These are phyloP conservation scores for Exophiala sp. DNA, from an alignment of 2,329 filamentous ascomycete species.

Conservation along the genomic window DNA sequence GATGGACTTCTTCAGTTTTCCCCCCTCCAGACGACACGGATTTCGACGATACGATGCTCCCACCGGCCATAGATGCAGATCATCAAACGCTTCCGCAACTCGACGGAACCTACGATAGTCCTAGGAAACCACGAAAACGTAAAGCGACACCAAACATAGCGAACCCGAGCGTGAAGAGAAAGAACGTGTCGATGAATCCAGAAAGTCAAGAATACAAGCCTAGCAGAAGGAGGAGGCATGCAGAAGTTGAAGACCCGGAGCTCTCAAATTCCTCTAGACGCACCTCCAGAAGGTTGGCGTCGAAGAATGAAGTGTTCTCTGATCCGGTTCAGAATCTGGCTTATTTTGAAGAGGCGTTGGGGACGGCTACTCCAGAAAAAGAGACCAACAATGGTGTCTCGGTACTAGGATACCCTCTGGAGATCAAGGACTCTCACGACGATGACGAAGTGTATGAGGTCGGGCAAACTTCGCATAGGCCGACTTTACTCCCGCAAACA, in stretches of 20 bases:
- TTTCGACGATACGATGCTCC: slow-evolving; percentile 10
- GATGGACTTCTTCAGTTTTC: slow-evolving; percentile 26
- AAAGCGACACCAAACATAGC: slow-evolving; percentile 4
- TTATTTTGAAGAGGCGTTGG: slow-evolving; percentile 18
- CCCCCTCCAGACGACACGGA: slow-evolving; percentile 6
- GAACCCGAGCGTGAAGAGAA: slow-evolving; percentile 1
- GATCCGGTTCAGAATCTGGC: slow-evolving; percentile 18
- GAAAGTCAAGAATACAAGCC: slow-evolving; percentile 21
- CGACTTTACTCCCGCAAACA: slow-evolving; percentile 1
- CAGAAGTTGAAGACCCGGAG: not conserved
- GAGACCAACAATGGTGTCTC: not conserved
- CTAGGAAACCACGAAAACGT: slow-evolving; percentile 13
- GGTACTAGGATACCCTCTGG: slow-evolving; percentile 8
- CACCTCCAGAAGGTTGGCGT: slow-evolving; percentile 16
- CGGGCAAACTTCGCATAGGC: not conserved
- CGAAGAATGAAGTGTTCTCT: slow-evolving; percentile 15
- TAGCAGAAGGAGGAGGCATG: slow-evolving; percentile 9
- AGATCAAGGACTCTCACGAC: slow-evolving; percentile 24
- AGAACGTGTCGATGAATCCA: not conserved
- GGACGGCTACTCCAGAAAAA: not conserved
- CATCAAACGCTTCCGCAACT: slow-evolving; percentile 4
- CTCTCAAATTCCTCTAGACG: slow-evolving; percentile 6
- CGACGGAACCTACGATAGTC: slow-evolving; percentile 21
- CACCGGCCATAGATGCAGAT: not conserved
- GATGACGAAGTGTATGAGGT: not conserved